Evolutionary conservation across 2,329 filamentous ascomycete species (phyloP).

Genomic region (Calonectria pteridis): DNA sequence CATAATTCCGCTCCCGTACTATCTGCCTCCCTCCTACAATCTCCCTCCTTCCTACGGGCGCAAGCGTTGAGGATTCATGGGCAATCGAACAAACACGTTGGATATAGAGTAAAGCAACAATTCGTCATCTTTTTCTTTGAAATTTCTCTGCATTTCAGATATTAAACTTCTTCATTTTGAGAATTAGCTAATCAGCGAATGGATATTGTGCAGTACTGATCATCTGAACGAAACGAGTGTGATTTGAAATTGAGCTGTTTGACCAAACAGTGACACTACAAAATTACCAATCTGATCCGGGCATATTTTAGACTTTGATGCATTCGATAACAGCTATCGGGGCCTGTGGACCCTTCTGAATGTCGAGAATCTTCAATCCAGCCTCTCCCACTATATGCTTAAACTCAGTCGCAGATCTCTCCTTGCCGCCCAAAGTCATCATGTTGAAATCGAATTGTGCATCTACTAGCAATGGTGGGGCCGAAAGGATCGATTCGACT

Average conservation of each 20-base stretch:
- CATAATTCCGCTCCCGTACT: constrained; percentile 35
- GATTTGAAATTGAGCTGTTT: neutral
- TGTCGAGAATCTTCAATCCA: constrained; percentile 44
- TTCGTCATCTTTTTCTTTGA: constrained; percentile 8
- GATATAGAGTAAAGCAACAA: neutral
- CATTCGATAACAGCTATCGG: constrained; percentile 39
- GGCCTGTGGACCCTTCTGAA: constrained; percentile 23
- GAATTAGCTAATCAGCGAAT: neutral
- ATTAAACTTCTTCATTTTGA: constrained; percentile 4
- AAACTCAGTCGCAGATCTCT: constrained; percentile 46
- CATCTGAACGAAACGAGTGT: neutral
- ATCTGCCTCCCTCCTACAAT: constrained; percentile 37
- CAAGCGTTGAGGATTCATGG: constrained; percentile 28
- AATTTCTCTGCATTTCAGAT: constrained; percentile 21
- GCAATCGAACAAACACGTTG: neutral
- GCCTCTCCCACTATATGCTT: constrained; percentile 38
- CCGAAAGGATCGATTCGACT: constrained; percentile 47
- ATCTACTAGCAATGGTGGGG: constrained; percentile 42
- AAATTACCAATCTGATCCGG: neutral
- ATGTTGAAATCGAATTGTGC: constrained; percentile 49
- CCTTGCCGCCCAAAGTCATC: constrained; percentile 49
- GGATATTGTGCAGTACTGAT: neutral
- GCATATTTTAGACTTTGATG: neutral
- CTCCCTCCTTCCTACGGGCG: constrained; percentile 37
- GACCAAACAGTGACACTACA: neutral